phyloP scores from a whole-genome alignment of 2,329 filamentous ascomycete genomes.

The Fusarium cicatricum region DNA sequence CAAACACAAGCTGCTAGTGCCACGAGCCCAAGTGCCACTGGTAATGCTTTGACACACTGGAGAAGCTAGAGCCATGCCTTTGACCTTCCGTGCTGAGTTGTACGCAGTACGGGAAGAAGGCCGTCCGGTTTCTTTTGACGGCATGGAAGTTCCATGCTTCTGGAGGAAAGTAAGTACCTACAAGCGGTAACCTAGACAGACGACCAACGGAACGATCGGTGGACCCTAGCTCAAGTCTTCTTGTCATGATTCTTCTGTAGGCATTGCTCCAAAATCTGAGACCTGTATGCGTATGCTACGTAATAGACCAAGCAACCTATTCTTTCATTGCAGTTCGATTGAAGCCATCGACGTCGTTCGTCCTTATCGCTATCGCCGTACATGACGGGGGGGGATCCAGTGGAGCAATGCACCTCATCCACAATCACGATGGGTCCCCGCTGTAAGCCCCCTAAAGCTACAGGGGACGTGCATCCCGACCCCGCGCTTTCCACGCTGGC shows the following conservation, averaged over 20 bases:
- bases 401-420: constrained; percentile 12
- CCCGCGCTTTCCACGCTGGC: not conserved
- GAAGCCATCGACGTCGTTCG: constrained; percentile 7
- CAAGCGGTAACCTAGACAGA: not conserved
- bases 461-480: constrained; percentile 7
- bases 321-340: not conserved
- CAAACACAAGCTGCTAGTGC: not conserved
- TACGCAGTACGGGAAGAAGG: constrained; percentile 3
- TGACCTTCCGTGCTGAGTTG: constrained; percentile 2
- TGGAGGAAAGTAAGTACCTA: not conserved
- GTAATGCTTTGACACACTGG: no score
- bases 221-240: no score
- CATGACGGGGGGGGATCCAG: not conserved
- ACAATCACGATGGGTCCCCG: constrained; percentile 7
- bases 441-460: constrained; percentile 14
- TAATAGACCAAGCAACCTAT: no score
- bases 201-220: not conserved
- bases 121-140: not conserved
- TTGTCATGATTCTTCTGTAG: no score
- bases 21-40: not conserved
- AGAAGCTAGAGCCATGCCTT: not conserved
- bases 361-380: constrained; percentile 34
- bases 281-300: no score
- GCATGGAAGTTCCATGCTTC: not conserved
- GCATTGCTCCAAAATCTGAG: no score